Conservation (phyloP, 331 rosid species). For the Arachis monticola region DNA sequence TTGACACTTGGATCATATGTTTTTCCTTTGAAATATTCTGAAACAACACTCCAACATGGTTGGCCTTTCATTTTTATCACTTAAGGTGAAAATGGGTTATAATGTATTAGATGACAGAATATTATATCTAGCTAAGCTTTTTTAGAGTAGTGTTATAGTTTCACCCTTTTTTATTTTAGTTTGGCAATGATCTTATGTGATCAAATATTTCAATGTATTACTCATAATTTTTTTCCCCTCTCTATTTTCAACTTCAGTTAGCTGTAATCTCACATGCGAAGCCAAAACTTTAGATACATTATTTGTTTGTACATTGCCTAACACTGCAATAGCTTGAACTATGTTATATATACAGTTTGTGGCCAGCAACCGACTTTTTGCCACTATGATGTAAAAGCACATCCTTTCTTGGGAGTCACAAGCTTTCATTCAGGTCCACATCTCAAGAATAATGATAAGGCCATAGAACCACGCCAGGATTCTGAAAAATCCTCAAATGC, state of each 20-base stretch:
- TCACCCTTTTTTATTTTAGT: neutral
- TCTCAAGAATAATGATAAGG: constrained; percentile 44
- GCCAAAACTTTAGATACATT: neutral
- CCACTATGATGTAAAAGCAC: neutral
- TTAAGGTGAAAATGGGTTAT: neutral
- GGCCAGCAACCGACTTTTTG: constrained; percentile 42
- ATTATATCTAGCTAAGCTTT: neutral
- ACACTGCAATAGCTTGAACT: constrained; percentile 56
- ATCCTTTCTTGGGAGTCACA: constrained; percentile 39
- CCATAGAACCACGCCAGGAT: constrained; percentile 42
- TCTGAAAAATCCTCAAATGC: constrained; percentile 39
- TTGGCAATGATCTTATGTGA: neutral
- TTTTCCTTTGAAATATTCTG: neutral
- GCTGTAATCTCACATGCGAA: constrained; percentile 1
- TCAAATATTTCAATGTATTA: neutral
- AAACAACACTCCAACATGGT: neutral
- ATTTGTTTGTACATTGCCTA: constrained; percentile 37
- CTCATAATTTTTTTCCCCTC: neutral
- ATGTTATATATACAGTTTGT: constrained; percentile 56
- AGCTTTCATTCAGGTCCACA: constrained; percentile 59
- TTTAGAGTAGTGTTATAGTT: neutral
- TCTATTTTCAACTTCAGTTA: neutral
- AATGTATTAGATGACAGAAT: neutral
- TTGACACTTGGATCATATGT: neutral
- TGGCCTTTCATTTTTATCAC: constrained; percentile 5